Conservation (phyloP, 2,329 filamentous ascomycete species). For the Xylariaceae sp. region DNA sequence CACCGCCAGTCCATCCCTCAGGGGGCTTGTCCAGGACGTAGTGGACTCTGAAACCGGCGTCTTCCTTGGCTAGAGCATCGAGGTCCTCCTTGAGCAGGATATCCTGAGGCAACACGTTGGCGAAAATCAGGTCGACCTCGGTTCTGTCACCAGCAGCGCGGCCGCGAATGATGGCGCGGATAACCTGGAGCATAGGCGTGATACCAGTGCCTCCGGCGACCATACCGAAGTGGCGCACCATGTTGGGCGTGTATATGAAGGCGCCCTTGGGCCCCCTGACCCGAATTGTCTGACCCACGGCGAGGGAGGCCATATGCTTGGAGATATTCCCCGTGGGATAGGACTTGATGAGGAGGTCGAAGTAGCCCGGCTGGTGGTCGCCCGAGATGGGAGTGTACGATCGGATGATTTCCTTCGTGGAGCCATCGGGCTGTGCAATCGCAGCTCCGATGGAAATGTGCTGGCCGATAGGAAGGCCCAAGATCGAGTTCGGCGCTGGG, state of each 20-base stretch:
- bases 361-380: slow-evolving; percentile 81
- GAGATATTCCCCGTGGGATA: slow-evolving; percentile 98
- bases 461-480: slow-evolving; percentile 95
- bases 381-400: slow-evolving; percentile 90
- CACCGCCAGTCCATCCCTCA: slow-evolving; percentile 81
- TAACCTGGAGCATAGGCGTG: slow-evolving; percentile 95
- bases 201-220: slow-evolving; percentile 96
- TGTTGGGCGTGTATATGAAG: slow-evolving; percentile 95
- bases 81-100: slow-evolving; percentile 91
- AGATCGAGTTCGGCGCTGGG: slow-evolving; percentile 67
- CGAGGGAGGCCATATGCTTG: slow-evolving; percentile 77
- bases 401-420: slow-evolving; percentile 75
- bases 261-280: slow-evolving; percentile 93
- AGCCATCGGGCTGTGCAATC: slow-evolving; percentile 59
- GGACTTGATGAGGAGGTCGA: slow-evolving; percentile 96
- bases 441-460: slow-evolving; percentile 92
- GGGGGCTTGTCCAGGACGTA: slow-evolving; percentile 97
- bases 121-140: slow-evolving; percentile 89
- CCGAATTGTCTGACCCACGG: slow-evolving; percentile 79
- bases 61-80: slow-evolving; percentile 68
- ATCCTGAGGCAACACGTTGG: slow-evolving; percentile 88
- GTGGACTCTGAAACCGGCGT: slow-evolving; percentile 77
- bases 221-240: slow-evolving; percentile 96
- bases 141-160: slow-evolving; percentile 74
- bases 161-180: slow-evolving; percentile 81